phyloP scores from a whole-genome alignment of 1,284 basidiomycete genomes.

The Ustilago crameri region DNA sequence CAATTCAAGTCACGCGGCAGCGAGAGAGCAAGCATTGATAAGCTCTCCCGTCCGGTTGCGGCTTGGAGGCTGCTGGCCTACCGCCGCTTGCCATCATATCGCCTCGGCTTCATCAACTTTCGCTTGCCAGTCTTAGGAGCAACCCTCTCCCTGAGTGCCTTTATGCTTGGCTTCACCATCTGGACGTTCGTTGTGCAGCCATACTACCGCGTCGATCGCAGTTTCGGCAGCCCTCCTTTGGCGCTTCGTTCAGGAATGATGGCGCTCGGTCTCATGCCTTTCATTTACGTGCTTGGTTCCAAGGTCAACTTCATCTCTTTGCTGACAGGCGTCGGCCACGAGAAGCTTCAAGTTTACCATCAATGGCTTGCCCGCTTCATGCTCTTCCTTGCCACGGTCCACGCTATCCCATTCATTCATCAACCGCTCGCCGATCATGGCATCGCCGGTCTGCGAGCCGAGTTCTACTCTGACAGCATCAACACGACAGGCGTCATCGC shows the following conservation, averaged over 20 bases:
- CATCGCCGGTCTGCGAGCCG: constrained; percentile 28
- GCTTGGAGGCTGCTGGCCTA: constrained; percentile 32
- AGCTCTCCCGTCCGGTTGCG: constrained; percentile 13
- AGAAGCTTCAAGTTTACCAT: constrained; percentile 63
- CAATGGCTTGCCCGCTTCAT: constrained; percentile 60
- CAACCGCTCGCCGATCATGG: constrained; percentile 55
- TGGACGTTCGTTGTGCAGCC: constrained; percentile 54
- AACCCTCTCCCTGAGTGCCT: constrained; percentile 30
- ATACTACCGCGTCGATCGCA: constrained; percentile 48
- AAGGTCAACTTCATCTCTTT: constrained; percentile 64
- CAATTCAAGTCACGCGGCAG: neutral
- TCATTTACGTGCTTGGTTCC: constrained; percentile 51
- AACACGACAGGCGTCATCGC: constrained; percentile 59
- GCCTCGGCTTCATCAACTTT: constrained; percentile 34
- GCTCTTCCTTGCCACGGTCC: constrained; percentile 59
- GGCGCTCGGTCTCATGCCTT: constrained; percentile 59
- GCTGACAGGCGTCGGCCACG: constrained; percentile 58
- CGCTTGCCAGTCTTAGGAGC: constrained; percentile 45
- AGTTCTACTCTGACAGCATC: constrained; percentile 43
- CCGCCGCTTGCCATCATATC: constrained; percentile 22
- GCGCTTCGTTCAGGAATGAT: constrained; percentile 60
- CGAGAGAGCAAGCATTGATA: neutral
- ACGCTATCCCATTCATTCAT: constrained; percentile 59
- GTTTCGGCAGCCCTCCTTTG: constrained; percentile 56
- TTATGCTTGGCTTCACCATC: constrained; percentile 47